A percentile compares a stretch with the other conserved stretches of the same genome.
phyloP scores from a whole-genome alignment of 2,329 filamentous ascomycete species.

The Aphanoascus verrucosus region DNA sequence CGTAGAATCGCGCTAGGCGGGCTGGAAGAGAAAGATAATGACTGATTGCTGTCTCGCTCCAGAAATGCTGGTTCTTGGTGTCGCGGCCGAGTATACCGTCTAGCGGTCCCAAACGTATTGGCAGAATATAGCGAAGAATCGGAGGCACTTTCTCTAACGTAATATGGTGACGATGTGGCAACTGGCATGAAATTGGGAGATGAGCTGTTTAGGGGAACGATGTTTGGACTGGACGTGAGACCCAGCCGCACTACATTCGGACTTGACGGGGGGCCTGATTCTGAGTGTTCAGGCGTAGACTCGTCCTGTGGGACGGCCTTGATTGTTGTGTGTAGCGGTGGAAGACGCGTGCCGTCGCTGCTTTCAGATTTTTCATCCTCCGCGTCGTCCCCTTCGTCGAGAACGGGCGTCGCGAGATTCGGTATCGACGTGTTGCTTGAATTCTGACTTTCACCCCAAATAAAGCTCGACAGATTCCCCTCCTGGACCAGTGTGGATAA shows the following conservation, averaged over 20 bases:
- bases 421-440: slow-evolving; percentile 17
- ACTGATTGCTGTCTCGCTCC: slow-evolving; percentile 27
- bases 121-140: slow-evolving; percentile 32
- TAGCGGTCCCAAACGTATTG: slow-evolving; percentile 33
- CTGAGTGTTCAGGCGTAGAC: slow-evolving; percentile 20
- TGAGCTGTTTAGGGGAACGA: slow-evolving; percentile 31
- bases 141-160: slow-evolving; percentile 26
- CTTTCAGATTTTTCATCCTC: slow-evolving; percentile 21
- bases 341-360: slow-evolving; percentile 23
- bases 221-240: slow-evolving; percentile 32
- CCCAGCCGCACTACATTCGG: slow-evolving; percentile 33
- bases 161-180: slow-evolving; percentile 22
- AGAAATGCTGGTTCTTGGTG: slow-evolving; percentile 25
- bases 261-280: slow-evolving; percentile 26
- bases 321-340: slow-evolving; percentile 23
- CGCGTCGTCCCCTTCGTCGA: slow-evolving; percentile 15
- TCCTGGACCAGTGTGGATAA: slow-evolving; percentile 11
- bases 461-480: slow-evolving; percentile 14
- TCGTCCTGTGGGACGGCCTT: slow-evolving; percentile 28
- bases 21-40: slow-evolving; percentile 32
- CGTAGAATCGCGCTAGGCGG: slow-evolving; percentile 27
- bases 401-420: slow-evolving; percentile 10
- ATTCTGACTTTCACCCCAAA: slow-evolving; percentile 15
- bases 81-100: slow-evolving; percentile 28
- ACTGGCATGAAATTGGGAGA: slow-evolving; percentile 30